Evolutionary conservation across 2,329 filamentous ascomycete species (phyloP).

Genomic region (Aplosporella prunicola): DNA sequence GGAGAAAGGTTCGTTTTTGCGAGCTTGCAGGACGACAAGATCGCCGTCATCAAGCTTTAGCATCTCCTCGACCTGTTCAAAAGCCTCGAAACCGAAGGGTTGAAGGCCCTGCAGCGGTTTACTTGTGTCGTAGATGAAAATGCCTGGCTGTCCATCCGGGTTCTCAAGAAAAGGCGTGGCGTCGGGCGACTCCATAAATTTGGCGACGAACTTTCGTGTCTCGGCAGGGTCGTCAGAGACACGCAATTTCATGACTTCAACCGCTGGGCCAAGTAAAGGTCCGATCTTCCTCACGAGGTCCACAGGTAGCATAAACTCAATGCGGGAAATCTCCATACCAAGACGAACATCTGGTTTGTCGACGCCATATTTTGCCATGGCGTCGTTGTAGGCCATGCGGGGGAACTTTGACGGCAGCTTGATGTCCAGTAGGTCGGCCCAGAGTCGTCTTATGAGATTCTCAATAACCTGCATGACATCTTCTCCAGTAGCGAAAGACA

Average conservation of each 20-base stretch:
- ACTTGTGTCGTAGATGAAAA: constrained; percentile 64
- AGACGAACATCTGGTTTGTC: constrained; percentile 90
- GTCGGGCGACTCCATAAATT: constrained; percentile 61
- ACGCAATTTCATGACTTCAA: constrained; percentile 66
- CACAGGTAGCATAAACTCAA: constrained; percentile 53
- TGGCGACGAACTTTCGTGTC: constrained; percentile 52
- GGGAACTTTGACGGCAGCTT: constrained; percentile 40
- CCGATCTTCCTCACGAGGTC: constrained; percentile 70
- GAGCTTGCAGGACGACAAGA: constrained; percentile 71
- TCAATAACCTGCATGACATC: constrained; percentile 58
- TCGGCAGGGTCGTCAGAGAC: constrained; percentile 44
- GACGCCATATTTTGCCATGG: constrained; percentile 71
- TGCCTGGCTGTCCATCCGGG: constrained; percentile 66
- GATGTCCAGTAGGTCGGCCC: constrained; percentile 38
- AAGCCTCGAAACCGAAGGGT: constrained; percentile 64
- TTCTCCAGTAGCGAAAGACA: constrained; percentile 68
- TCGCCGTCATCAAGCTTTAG: constrained; percentile 60
- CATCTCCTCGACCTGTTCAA: constrained; percentile 46
- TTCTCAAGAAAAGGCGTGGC: constrained; percentile 54
- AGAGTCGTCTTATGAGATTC: constrained; percentile 46
- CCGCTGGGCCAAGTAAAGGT: constrained; percentile 53
- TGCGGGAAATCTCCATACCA: constrained; percentile 54
- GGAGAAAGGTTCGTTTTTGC: constrained; percentile 52
- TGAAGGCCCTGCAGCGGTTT: constrained; percentile 70
- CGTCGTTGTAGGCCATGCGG: constrained; percentile 60